Base-by-base conservation (phyloP, 805 yeast genomes). In the Candida argentea region DNA sequence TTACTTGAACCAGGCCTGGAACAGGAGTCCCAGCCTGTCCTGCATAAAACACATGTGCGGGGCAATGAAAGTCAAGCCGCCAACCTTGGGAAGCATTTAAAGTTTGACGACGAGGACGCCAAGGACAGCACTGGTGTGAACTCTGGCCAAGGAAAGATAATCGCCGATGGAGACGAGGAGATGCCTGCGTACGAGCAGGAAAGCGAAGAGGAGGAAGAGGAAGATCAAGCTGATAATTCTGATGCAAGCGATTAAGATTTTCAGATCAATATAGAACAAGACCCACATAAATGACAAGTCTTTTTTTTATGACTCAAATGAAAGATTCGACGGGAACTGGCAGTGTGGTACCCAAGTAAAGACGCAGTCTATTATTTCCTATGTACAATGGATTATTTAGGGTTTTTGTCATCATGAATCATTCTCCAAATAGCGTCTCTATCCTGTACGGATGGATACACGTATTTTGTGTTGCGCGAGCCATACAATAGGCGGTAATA, bases 1-100 rank as follows among this genome's bases (percentile, higher is more conserved):
- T 61, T 87, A 35, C 52, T 80, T 15, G 47, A 61, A 36, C 77
- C 80, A 3, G 78, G 76, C 13, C 48, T 57, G 16, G 80, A 71
- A 37, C 52, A 53, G 29, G 77, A 69, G 33, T 64, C 69, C 6
- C 59, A 70, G 40, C 77, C 81, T 3, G 69, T 73, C 3, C 67
- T n/a, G 32, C 38, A 4, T 25, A 12, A 20, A 22, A 34, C 11
- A 19, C 24, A 11, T 20, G 32, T 12, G n/a, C n/a, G n/a, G n/a
- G n/a, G n/a, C n/a, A 25, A 25, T 13, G 17, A 20, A 11, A 17
- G 19, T 16, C 27, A 25, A 13, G 21, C 27, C n/a, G 17, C 14
- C 10, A 25, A 22, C 16, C 9, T 22, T 14, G 33, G 24, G 16
- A 46, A 44, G 34, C 73, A 70, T 42, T 69, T 61, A 43, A 67